Evolutionary conservation across 129 eudicot species (phyloP), one percentile per base, ranked within the genome.

Genomic region (Heracleum sosnowskyi): DNA sequence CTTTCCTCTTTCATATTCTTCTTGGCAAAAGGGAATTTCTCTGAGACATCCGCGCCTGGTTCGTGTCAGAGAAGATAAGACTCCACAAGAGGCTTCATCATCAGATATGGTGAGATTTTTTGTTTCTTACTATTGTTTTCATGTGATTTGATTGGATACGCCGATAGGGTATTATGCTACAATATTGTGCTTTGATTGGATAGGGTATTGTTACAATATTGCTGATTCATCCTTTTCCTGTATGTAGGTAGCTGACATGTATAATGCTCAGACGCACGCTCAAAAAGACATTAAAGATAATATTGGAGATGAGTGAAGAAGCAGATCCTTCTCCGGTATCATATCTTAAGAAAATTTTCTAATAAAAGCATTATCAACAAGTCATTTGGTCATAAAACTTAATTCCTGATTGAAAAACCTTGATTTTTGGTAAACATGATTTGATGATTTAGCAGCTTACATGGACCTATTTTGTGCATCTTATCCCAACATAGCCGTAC

Each of bases 21-120:
- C 53, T 74, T 73, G 77, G 70, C 22, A 49, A 68, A 70, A 91
- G 98, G 98, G 97, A 9, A 91, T 91, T 81, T 94, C 98, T 22
- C 88, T 91, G 51, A 81, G 96, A 39, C 84, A 89, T 86, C 98
- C 98, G 35, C 98, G 97, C 24, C 83, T 91, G 76, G 84, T 89
- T 81, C 96, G 98, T 79, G 86, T 91, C n/a, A 83, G 98, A 81
- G 98, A 93, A 81, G 98, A 93, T 77, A 93, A 93, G 84, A 79
- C 83, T 64, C 96, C 98, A n/a, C 96, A 91, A 83, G 84, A 94
- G 66, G 98, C 98, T 77, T 81, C 98, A 78, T 84, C 97, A 78
- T 82, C 97, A 35, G 97, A 94, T 28, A 88, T 86, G 98, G 98
- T 91, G 70, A 86, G 66, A 33, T 39, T 18, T 29, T 4, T n/a